Conservation (phyloP, 1,139 yeast genomes). For the Saccharomyces hybrid region DNA sequence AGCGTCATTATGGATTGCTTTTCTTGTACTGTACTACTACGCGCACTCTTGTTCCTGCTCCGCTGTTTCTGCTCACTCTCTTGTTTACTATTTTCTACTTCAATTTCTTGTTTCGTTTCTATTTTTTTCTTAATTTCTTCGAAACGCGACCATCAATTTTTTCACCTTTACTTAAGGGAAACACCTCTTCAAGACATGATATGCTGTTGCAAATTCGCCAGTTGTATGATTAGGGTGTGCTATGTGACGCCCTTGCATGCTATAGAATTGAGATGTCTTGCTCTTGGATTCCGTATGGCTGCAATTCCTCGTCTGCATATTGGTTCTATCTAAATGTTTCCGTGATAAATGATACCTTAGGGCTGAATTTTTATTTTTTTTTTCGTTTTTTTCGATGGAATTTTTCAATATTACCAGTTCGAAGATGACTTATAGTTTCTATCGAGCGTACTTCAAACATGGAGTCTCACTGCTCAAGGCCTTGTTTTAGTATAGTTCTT, state of each 20-base stretch:
- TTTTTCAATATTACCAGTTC: neutral
- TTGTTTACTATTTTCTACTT: neutral
- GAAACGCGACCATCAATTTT: neutral
- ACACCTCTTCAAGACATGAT: neutral
- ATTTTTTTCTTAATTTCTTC: neutral
- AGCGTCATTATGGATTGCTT: conserved; percentile 4
- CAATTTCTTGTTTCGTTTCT: neutral
- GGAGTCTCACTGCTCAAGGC: neutral
- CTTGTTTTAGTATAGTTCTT: neutral
- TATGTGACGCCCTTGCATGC: neutral
- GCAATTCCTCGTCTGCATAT: neutral
- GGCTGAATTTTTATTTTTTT: neutral
- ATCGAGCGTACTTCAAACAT: neutral
- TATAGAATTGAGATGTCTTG: neutral
- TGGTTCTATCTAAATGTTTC: neutral
- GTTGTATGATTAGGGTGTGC: neutral
- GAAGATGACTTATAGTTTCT: neutral
- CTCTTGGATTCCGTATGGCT: neutral
- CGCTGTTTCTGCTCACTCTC: neutral
- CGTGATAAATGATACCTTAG: neutral
- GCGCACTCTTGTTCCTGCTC: neutral
- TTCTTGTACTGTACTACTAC: neutral
- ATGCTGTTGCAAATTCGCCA: neutral
- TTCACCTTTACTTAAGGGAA: neutral
- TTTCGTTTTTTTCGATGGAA: neutral